Evolutionary conservation across 345 rosid genomes (phyloP).

Genomic region (Carallia brachiata): DNA sequence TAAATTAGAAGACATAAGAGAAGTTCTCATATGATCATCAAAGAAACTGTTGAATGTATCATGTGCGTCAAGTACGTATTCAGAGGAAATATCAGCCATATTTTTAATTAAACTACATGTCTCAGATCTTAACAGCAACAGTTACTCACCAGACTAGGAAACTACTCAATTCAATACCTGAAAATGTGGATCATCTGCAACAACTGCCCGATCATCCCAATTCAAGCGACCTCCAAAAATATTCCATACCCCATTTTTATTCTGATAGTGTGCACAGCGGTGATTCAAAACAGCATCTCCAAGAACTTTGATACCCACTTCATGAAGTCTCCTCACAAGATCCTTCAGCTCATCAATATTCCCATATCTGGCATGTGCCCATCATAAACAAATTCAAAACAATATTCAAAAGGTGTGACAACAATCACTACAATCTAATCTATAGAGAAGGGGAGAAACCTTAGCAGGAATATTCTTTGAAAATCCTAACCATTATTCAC

Average conservation of each 20-base stretch:
- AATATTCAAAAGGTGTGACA: background rate
- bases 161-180: slow-evolving; percentile 50
- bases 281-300: slow-evolving; percentile 97
- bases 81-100: too few relatives aligned
- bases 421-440: background rate
- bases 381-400: background rate
- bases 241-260: slow-evolving; percentile 92
- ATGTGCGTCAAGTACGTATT: background rate
- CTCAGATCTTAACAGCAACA: slow-evolving; percentile 2
- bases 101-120: slow-evolving; percentile 6
- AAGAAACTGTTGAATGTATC: background rate
- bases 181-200: slow-evolving; percentile 96
- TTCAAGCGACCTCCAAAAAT: slow-evolving; percentile 84
- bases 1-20: background rate
- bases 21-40: background rate
- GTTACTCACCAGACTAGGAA: slow-evolving; percentile 4
- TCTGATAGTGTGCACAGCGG: slow-evolving; percentile 87
- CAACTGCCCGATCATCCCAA: slow-evolving; percentile 95
- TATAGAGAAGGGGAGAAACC: background rate
- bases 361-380: slow-evolving; percentile 61
- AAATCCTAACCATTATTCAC: background rate
- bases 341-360: slow-evolving; percentile 77
- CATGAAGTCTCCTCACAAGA: slow-evolving; percentile 61
- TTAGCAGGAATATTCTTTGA: background rate
- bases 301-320: slow-evolving; percentile 69